Percentiles rank a stretch among this genome's conserved stretches.
Conservation (phyloP, 78 protist genomes). For the Chrysochromulina tobinii region DNA sequence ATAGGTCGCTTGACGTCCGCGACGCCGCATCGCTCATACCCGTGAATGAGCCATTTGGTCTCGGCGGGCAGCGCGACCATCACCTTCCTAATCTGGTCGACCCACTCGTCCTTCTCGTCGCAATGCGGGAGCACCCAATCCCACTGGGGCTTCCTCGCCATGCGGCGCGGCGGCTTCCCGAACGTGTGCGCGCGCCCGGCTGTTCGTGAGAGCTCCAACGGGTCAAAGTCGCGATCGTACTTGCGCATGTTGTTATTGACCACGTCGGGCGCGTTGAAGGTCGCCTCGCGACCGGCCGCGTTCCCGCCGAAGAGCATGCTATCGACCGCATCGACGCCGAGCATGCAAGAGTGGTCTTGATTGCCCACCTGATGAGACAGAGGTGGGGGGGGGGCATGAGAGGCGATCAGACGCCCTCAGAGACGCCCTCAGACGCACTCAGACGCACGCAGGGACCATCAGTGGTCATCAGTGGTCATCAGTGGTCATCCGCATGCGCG, state of each 20-base stretch:
- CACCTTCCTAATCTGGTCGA: no score
- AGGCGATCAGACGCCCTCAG: no score
- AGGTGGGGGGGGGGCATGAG: not conserved
- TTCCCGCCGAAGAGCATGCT: conserved; percentile 19
- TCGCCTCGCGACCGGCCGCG: conserved; percentile 9
- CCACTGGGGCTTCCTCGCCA: not conserved
- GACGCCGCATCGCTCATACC: conserved; percentile 5
- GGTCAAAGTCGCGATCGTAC: not conserved
- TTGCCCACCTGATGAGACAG: not conserved
- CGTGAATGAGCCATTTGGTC: not conserved
- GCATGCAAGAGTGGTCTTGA: conserved; percentile 43
- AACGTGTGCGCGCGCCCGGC: not conserved
- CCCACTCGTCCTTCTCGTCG: not conserved
- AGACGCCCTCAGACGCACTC: no score
- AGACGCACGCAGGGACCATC: no score
- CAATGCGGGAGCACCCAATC: not conserved
- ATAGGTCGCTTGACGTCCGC: conserved; percentile 9
- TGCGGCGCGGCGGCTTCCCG: not conserved
- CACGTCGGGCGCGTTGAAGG: conserved; percentile 1
- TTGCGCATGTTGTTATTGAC: not conserved
- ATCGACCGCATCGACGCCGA: conserved; percentile 20
- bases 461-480: no score
- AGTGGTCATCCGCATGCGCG: not conserved
- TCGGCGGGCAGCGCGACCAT: not conserved
- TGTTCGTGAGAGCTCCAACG: not conserved